phyloP scores from a whole-genome alignment of 768 basidiomycete genomes.

The Boletus edulis region DNA sequence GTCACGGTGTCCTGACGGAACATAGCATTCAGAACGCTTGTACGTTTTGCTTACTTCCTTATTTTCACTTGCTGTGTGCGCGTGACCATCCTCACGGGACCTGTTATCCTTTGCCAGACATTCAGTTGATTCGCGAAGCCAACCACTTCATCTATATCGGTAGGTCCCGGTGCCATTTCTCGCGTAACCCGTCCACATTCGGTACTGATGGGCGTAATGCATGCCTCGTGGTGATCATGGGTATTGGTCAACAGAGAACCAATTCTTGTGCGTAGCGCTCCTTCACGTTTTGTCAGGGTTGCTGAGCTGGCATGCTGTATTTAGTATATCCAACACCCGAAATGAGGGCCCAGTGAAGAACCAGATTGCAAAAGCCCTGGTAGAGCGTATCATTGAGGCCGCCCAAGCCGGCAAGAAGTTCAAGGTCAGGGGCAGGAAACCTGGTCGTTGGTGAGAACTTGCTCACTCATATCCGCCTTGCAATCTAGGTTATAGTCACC shows the following conservation, averaged over 20 bases:
- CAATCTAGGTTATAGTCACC: conserved; percentile 68
- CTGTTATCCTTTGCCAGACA: conserved; percentile 42
- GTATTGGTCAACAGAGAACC: conserved; percentile 52
- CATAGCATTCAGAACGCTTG: conserved; percentile 93
- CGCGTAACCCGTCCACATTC: background rate
- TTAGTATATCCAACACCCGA: conserved; percentile 74
- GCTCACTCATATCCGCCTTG: background rate
- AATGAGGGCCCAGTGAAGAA: conserved; percentile 72
- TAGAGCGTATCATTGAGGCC: conserved; percentile 83
- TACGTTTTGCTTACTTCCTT: conserved; percentile 37
- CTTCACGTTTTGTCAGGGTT: background rate
- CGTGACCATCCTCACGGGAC: background rate
- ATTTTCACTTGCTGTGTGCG: background rate
- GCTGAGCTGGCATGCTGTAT: conserved; percentile 7
- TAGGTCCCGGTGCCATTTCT: conserved; percentile 35
- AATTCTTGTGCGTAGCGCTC: conserved; percentile 69
- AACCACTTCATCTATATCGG: conserved; percentile 93
- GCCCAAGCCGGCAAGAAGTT: conserved; percentile 70
- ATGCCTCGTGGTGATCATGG: conserved; percentile 10
- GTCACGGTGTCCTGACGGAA: conserved; percentile 87
- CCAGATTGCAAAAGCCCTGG: conserved; percentile 77
- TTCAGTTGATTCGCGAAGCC: conserved; percentile 77
- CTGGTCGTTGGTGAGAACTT: background rate
- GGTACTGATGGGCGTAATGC: conserved; percentile 11
- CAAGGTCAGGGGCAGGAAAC: conserved; percentile 44